These are phyloP conservation scores for Macadamia tetraphylla DNA, from an alignment of 164 flowering plant species.

Conservation along the genomic window DNA sequence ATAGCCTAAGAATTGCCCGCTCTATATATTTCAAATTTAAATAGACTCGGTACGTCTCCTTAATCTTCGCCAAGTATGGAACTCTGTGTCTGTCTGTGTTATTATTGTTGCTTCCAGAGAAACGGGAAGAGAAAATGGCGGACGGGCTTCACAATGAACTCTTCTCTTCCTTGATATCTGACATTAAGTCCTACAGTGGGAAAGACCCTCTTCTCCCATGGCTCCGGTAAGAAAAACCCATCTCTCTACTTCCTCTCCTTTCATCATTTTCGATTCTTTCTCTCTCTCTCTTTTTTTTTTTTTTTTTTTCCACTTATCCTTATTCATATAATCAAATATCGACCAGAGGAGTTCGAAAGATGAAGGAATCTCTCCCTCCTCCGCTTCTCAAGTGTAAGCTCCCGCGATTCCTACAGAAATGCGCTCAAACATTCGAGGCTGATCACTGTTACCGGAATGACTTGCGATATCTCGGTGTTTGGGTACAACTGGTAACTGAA, in stretches of 20 bases:
- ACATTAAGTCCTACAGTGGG: conserved; percentile 72
- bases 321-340: neutral
- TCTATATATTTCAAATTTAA: neutral
- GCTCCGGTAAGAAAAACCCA: conserved; percentile 51
- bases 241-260: conserved; percentile 1
- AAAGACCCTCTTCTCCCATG: conserved; percentile 88
- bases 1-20: too few relatives aligned
- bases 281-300: neutral
- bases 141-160: conserved; percentile 28
- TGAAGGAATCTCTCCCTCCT: conserved; percentile 63
- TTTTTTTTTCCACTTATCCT: neutral
- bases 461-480: conserved; percentile 75
- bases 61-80: too few relatives aligned
- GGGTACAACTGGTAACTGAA: conserved; percentile 76
- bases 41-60: neutral
- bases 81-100: too few relatives aligned
- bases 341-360: conserved; percentile 66
- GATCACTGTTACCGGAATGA: conserved; percentile 74
- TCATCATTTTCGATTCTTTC: conserved; percentile 1
- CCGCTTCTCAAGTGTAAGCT: conserved; percentile 67
- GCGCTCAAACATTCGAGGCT: conserved; percentile 54
- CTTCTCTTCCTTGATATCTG: conserved; percentile 58
- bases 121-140: conserved; percentile 18
- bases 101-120: too few relatives aligned
- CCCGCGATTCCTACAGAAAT: conserved; percentile 90